Evolutionary conservation across 2,329 filamentous ascomycete species (phyloP).

Genomic region (Aureobasidium musti): DNA sequence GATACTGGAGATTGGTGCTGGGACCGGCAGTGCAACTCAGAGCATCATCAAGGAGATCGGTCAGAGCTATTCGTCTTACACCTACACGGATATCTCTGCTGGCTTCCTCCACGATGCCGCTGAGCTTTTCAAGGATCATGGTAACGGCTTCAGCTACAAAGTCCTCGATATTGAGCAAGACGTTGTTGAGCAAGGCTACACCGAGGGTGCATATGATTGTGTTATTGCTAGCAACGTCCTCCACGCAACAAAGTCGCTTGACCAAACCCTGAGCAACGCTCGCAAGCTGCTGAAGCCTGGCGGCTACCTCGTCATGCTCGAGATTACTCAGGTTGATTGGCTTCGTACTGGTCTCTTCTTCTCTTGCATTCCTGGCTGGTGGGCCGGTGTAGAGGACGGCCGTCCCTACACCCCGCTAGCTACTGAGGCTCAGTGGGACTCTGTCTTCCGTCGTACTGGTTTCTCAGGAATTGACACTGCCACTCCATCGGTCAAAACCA

Average conservation of each 20-base stretch:
- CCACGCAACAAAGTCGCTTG: constrained; percentile 35
- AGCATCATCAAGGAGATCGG: constrained; percentile 42
- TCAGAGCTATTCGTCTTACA: constrained; percentile 45
- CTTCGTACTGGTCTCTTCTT: constrained; percentile 39
- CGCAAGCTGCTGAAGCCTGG: constrained; percentile 37
- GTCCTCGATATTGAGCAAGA: constrained; percentile 27
- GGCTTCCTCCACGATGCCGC: constrained; percentile 40
- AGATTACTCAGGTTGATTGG: constrained; percentile 37
- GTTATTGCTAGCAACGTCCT: constrained; percentile 38
- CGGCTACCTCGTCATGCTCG: constrained; percentile 35
- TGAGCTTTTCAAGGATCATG: constrained; percentile 1
- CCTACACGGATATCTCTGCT: constrained; percentile 51
- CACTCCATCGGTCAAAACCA: background rate
- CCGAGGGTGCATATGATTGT: constrained; percentile 43
- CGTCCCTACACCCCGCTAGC: constrained; percentile 36
- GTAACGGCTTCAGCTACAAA: constrained; percentile 2
- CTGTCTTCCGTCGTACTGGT: constrained; percentile 38
- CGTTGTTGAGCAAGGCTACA: constrained; percentile 51
- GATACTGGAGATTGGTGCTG: constrained; percentile 51
- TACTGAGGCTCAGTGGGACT: constrained; percentile 40
- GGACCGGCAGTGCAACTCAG: constrained; percentile 49
- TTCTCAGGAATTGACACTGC: constrained; percentile 41
- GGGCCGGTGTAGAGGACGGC: constrained; percentile 39
- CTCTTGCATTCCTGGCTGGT: constrained; percentile 44
- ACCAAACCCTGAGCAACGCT: constrained; percentile 34